Evolutionary conservation across 2,329 filamentous ascomycete species (phyloP).

Genomic region (Penicillium sp.): DNA sequence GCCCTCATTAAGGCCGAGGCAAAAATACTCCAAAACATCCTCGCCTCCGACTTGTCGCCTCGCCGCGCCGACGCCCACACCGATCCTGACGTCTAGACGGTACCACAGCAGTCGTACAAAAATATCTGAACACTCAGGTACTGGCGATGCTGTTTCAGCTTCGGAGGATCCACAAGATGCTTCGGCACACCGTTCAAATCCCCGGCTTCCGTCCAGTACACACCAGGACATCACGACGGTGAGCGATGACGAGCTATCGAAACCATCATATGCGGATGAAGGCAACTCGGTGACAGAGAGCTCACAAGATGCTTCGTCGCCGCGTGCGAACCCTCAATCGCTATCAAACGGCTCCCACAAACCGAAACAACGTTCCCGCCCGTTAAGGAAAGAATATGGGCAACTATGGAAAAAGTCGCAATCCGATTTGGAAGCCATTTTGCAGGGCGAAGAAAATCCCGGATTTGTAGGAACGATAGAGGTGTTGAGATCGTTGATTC

Average conservation of each 20-base stretch:
- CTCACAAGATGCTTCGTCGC: too few species aligned
- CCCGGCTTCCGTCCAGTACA: neutral
- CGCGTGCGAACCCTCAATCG: too few species aligned
- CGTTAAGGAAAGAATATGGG: neutral
- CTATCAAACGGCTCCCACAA: too few species aligned
- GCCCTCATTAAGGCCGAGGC: constrained; percentile 8
- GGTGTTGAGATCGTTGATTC: constrained; percentile 39
- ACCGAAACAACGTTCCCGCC: too few species aligned
- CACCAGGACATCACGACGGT: neutral
- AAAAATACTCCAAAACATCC: constrained; percentile 5
- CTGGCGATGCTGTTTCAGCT: neutral
- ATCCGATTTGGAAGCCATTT: constrained; percentile 27
- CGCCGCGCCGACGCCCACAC: constrained; percentile 2
- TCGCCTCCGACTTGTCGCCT: constrained; percentile 4
- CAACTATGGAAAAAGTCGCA: neutral
- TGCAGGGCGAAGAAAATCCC: constrained; percentile 27
- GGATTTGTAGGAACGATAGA: constrained; percentile 28
- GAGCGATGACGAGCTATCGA: neutral
- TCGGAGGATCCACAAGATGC: neutral
- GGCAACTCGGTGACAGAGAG: too few species aligned
- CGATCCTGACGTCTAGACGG: constrained; percentile 15
- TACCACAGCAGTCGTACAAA: constrained; percentile 17
- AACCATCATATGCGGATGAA: too few species aligned
- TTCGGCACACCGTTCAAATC: neutral
- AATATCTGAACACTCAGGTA: neutral